Evolutionary conservation across 1,284 basidiomycete genomes (phyloP).

Genomic region (Puccinia sorghi): DNA sequence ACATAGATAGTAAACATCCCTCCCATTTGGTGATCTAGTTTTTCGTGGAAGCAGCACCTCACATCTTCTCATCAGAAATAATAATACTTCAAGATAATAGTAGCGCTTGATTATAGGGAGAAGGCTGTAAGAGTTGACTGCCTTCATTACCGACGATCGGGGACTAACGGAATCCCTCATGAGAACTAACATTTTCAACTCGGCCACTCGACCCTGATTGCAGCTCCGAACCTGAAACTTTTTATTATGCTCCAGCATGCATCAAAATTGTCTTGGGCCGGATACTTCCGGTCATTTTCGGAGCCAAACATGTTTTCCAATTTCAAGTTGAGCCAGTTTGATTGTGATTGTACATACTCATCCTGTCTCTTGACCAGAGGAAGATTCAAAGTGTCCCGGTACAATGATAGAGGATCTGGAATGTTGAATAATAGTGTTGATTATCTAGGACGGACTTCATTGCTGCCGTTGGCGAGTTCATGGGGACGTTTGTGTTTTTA

Average conservation of each 20-base stretch:
- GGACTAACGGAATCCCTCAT: background rate
- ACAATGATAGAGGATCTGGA: background rate
- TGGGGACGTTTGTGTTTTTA: conserved; percentile 40
- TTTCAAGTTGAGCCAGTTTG: conserved; percentile 20
- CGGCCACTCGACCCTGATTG: background rate
- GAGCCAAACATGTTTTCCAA: conserved; percentile 17
- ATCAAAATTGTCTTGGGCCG: background rate
- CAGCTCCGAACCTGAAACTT: background rate
- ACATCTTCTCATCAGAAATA: too few relatives aligned
- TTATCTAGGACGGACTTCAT: conserved; percentile 33
- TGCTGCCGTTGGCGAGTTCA: conserved; percentile 40
- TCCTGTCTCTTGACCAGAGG: background rate
- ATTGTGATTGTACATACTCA: background rate
- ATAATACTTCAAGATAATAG: background rate
- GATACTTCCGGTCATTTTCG: conserved; percentile 18
- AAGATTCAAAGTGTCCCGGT: background rate
- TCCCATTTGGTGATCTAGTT: background rate
- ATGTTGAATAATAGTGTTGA: background rate
- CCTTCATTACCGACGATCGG: background rate
- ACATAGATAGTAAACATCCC: background rate
- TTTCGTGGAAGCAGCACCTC: background rate
- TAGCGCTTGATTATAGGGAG: background rate
- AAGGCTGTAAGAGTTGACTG: background rate
- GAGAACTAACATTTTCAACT: background rate
- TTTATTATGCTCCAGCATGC: background rate